Percentiles rank a stretch among this genome's conserved stretches.
Evolutionary conservation across 2,329 filamentous ascomycete species (phyloP).

Genomic region (Neocucurbitaria cava): DNA sequence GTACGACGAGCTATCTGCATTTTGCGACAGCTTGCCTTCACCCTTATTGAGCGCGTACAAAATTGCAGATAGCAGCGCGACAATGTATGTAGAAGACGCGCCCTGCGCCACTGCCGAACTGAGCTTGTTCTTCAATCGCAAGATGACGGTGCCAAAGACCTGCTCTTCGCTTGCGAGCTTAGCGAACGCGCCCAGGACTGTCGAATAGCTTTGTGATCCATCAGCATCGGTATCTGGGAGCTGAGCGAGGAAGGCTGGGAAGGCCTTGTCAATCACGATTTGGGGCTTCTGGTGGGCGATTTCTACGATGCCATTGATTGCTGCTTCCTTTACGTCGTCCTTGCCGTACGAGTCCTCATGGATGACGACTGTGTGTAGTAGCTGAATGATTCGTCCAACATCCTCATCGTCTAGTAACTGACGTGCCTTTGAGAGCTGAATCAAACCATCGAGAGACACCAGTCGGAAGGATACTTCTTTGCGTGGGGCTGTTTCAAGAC

Average conservation of each 20-base stretch:
- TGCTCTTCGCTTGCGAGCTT: constrained; percentile 68
- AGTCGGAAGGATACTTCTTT: constrained; percentile 60
- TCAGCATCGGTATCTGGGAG: constrained; percentile 65
- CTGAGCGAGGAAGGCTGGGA: constrained; percentile 70
- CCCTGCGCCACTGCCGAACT: constrained; percentile 62
- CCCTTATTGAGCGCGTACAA: constrained; percentile 67
- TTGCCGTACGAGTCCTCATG: constrained; percentile 64
- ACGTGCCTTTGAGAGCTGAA: constrained; percentile 52
- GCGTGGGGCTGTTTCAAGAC: constrained; percentile 52
- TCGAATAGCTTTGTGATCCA: constrained; percentile 56
- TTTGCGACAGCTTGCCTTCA: constrained; percentile 58
- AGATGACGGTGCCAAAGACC: constrained; percentile 68
- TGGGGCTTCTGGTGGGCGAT: constrained; percentile 68
- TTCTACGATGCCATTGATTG: constrained; percentile 65
- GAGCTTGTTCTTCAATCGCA: constrained; percentile 69
- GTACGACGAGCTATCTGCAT: constrained; percentile 48
- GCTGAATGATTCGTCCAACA: constrained; percentile 61
- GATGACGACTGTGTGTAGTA: constrained; percentile 67
- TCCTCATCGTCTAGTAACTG: constrained; percentile 52
- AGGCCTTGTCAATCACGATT: constrained; percentile 68
- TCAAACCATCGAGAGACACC: constrained; percentile 53
- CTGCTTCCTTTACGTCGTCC: constrained; percentile 64
- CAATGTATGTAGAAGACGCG: constrained; percentile 62
- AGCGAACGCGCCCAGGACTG: constrained; percentile 68
- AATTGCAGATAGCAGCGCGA: constrained; percentile 66